Percentiles rank a stretch among this genome's conserved stretches.
Evolutionary conservation across 2,329 filamentous ascomycete species (phyloP).

Genomic region (Apiospora malaysiana): DNA sequence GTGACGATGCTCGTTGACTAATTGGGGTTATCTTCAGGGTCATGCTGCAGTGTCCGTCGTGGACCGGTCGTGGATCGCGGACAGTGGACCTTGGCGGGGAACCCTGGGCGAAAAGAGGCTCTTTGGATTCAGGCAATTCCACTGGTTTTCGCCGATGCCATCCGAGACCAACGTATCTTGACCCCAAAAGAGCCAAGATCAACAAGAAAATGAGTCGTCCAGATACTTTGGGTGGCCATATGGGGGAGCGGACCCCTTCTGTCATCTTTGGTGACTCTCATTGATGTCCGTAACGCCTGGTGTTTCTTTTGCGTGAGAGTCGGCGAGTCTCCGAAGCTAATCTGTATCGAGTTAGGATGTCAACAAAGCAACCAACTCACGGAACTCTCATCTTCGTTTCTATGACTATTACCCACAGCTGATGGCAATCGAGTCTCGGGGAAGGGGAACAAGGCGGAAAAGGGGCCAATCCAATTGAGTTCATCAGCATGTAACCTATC

Average conservation of each 20-base stretch:
- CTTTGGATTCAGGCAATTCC: not conserved
- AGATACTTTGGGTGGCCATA: not conserved
- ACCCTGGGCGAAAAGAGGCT: not conserved
- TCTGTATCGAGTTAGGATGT: not conserved
- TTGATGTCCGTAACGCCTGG: not conserved
- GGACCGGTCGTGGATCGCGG: not conserved
- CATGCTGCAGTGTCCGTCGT: not conserved
- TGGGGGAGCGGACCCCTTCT: not conserved
- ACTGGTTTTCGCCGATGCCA: not conserved
- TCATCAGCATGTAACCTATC: not conserved
- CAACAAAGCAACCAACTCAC: not conserved
- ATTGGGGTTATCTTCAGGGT: constrained; percentile 3
- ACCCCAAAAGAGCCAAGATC: not conserved
- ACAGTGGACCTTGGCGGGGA: constrained; percentile 5
- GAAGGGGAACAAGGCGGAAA: not conserved
- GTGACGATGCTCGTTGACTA: not conserved
- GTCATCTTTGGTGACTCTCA: not conserved
- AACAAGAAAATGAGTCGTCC: not conserved
- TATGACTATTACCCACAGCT: too few species aligned
- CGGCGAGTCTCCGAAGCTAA: constrained; percentile 1
- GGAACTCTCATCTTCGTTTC: not conserved
- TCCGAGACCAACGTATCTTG: not conserved
- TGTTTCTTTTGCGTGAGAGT: not conserved
- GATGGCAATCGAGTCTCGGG: not conserved
- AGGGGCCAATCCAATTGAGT: not conserved